Base-by-base conservation (phyloP, 257 asterid genomes). In the Solanum pennellii region DNA sequence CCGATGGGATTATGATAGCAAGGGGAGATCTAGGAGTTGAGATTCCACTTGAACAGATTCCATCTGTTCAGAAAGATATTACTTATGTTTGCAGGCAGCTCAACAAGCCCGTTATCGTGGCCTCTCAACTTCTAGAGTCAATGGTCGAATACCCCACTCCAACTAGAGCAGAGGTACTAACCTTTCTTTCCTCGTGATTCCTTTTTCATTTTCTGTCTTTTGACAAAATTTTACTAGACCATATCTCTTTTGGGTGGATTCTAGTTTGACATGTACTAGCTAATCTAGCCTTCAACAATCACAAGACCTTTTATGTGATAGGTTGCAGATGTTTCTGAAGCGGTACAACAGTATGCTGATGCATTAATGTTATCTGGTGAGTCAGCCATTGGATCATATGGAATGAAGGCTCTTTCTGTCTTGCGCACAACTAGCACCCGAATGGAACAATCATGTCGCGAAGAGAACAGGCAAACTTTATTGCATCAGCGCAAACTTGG, bases 271-370 rank as follows among this genome's bases (percentile, higher is more conserved):
- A 72, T 4, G 14, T 33, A 18, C 27, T 72, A 77, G 39, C 83
- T 14, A 25, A 44, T 44, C 84, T 25, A 16, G 23, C 83, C 23
- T 25, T 25, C 83, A 44, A 77, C 7, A 25, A 27, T 49, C 29
- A 84, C 21, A 25, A 56, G 27, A 7, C 44, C 1, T 65, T 60
- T 65, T 20, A 84, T 47, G 88, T 77, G 74, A 79, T 84, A 94
- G 98, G 97, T 95, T 88, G 98, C 98, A 77, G 98, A 95, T 93
- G 91, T 94, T 87, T 95, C 98, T 87, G 98, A 95, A 91, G 98
- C 94, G 4, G 98, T 94, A 3, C 91, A 98, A 27, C 98, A 94
- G 89, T 94, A 93, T 82, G 97, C 97, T 56, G 98, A 95, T 91
- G 98, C 97, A 16, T 47, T 95, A 87, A 95, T 95, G 98, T 94